Evolutionary conservation across 257 asterid species (phyloP).

Genomic region (Haberlea rhodopensis): DNA sequence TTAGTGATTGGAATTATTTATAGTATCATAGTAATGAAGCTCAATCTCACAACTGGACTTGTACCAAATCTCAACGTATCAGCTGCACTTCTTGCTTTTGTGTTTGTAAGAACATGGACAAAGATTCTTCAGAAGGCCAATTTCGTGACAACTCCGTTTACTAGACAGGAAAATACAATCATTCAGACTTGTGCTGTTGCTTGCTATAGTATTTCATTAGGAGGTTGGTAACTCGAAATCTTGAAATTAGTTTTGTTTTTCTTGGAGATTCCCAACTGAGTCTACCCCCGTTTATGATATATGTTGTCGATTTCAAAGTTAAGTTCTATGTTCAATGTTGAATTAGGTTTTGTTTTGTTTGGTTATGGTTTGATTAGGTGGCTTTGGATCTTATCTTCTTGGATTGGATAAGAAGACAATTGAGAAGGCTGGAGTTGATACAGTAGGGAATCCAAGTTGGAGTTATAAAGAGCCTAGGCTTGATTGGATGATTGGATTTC

Average conservation of each 20-base stretch:
- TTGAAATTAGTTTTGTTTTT: not conserved
- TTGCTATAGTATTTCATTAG: slow-evolving; percentile 77
- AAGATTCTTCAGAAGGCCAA: slow-evolving; percentile 58
- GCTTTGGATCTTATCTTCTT: slow-evolving; percentile 46
- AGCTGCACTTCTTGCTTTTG: slow-evolving; percentile 83
- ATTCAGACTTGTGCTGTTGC: slow-evolving; percentile 94
- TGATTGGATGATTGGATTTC: slow-evolving; percentile 77
- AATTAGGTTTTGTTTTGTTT: not conserved
- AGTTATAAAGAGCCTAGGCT: slow-evolving; percentile 51
- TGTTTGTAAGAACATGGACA: slow-evolving; percentile 72
- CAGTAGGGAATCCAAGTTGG: slow-evolving; percentile 39
- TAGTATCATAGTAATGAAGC: slow-evolving; percentile 75
- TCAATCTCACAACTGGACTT: slow-evolving; percentile 74
- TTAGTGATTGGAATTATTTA: slow-evolving; percentile 59
- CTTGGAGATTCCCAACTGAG: too few relatives aligned
- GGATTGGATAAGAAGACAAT: slow-evolving; percentile 36
- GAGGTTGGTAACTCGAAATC: slow-evolving; percentile 40
- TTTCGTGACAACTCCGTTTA: slow-evolving; percentile 59
- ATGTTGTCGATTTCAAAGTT: too few relatives aligned
- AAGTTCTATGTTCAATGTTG: too few relatives aligned
- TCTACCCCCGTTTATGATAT: too few relatives aligned
- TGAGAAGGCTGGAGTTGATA: slow-evolving; percentile 38
- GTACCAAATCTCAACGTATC: slow-evolving; percentile 88
- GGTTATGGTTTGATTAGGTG: slow-evolving; percentile 29
- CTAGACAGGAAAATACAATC: slow-evolving; percentile 75